Percentiles rank a stretch among this genome's conserved stretches.
Conservation (phyloP, 1,139 yeast species). For the Schwanniomyces etchellsii region DNA sequence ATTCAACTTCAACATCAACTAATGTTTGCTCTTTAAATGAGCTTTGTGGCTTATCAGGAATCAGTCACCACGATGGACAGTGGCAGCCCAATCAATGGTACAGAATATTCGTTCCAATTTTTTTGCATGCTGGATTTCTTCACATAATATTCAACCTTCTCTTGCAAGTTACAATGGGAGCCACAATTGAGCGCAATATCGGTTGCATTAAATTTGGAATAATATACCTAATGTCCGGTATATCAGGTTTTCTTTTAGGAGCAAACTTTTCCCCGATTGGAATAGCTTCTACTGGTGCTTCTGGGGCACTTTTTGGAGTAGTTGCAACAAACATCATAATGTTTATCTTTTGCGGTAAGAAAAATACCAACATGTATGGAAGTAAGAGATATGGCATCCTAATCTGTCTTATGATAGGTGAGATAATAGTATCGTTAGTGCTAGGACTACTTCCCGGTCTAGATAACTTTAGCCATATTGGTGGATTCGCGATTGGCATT, state of each 20-base stretch:
- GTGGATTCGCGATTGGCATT: constrained; percentile 67
- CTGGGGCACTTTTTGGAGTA: constrained; percentile 71
- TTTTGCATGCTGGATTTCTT: constrained; percentile 68
- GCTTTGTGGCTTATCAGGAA: constrained; percentile 58
- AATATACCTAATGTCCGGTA: constrained; percentile 58
- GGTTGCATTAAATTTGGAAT: constrained; percentile 53
- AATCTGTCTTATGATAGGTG: constrained; percentile 46
- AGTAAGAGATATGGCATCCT: constrained; percentile 39
- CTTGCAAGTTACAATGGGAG: constrained; percentile 58
- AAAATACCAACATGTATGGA: constrained; percentile 40
- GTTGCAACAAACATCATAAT: constrained; percentile 59
- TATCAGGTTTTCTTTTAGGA: constrained; percentile 65
- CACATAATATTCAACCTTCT: constrained; percentile 64
- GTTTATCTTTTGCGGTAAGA: constrained; percentile 50
- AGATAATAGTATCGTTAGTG: constrained; percentile 56
- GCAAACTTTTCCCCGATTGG: constrained; percentile 71
- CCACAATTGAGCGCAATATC: constrained; percentile 53
- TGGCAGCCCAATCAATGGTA: constrained; percentile 63
- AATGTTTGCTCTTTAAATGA: constrained; percentile 54
- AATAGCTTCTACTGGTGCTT: constrained; percentile 66
- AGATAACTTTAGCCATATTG: constrained; percentile 73
- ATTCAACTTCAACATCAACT: constrained; percentile 51
- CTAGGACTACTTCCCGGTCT: constrained; percentile 69
- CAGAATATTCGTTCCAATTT: constrained; percentile 65
- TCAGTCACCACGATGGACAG: constrained; percentile 22